Base-by-base conservation (phyloP, 805 yeast genomes). In the Gaillardinia entomophila region DNA sequence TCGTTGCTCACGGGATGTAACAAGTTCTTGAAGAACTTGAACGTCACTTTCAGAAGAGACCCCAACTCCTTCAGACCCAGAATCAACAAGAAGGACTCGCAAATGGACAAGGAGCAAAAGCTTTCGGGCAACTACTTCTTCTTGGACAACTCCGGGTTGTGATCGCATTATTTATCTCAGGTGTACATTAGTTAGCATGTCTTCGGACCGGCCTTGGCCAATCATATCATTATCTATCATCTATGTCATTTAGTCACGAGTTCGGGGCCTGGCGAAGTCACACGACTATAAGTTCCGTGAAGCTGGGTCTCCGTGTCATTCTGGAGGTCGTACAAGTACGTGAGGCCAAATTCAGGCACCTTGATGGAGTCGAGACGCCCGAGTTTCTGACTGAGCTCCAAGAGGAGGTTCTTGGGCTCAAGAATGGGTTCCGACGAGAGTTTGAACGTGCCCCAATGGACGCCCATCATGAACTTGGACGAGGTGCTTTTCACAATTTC, bases 31-130 rank as follows among this genome's bases (percentile, higher is more conserved):
- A 89, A 90, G 80, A 90, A 88, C 62, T 78, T 92, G 71, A 86
- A 90, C 50, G 98, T 92, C 41, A 92, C 98, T 2, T 92, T 92
- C 72, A 86, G 99, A 79, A 87, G 99, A 73, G 99, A 92, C 68
- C 97, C 99, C 52, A 87, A 80, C 59, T 85, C 96, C 36, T 92
- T 77, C 76, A 83, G 99, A 69, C 99, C 99, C 54, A 85, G 99
- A 77, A 92, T 92, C 62, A 92, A 92, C 73, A 92, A 92, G 68
- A 69, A 86, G 56, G 97, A 85, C 55, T 89, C 97, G 34, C 99
- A 92, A 73, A 87, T 92, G 96, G 99, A 92, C 66, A 92, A 83
- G 68, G 97, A 92, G 69, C 99, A 92, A 67, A 92, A 92, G 69
- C 56, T 76, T 27, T 55, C 77, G 31, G 98, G 98, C 40, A 89